Evolutionary conservation across 371 early-diverging fungal species (phyloP).

Genomic region (Mucor indicus): DNA sequence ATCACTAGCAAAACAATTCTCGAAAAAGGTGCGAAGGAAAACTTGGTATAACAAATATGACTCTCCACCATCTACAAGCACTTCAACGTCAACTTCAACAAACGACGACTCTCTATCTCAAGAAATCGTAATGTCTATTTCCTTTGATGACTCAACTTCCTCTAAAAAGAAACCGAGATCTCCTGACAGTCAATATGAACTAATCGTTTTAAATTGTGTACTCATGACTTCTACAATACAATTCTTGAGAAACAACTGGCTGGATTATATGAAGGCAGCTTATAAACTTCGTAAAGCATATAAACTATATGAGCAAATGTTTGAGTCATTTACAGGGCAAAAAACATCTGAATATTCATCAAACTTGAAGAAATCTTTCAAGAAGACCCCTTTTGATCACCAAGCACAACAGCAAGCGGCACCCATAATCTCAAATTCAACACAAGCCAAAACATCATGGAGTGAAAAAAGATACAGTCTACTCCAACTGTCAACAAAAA

Average conservation of each 20-base stretch:
- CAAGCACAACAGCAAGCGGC: neutral
- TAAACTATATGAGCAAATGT: slow-evolving; percentile 47
- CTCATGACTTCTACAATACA: slow-evolving; percentile 49
- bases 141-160: neutral
- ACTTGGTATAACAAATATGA: slow-evolving; percentile 10
- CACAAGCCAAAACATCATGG: slow-evolving; percentile 15
- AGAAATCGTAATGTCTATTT: neutral
- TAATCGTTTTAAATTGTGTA: slow-evolving; percentile 43
- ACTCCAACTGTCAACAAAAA: slow-evolving; percentile 4
- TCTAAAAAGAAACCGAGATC: neutral
- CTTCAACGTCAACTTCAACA: neutral
- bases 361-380: slow-evolving; percentile 8
- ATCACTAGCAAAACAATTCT: slow-evolving; percentile 27
- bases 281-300: slow-evolving; percentile 47
- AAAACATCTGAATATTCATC: slow-evolving; percentile 41
- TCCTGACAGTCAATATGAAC: slow-evolving; percentile 32
- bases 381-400: neutral
- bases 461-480: slow-evolving; percentile 29
- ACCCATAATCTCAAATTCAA: slow-evolving; percentile 3
- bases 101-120: neutral
- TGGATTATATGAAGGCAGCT: slow-evolving; percentile 49
- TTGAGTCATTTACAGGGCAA: slow-evolving; percentile 37
- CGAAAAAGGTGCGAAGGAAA: slow-evolving; percentile 26
- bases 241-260: slow-evolving; percentile 43
- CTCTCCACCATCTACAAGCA: neutral